Conservation (phyloP, 129 eudicot species). For the Rutidosis leptorrhynchoides region DNA sequence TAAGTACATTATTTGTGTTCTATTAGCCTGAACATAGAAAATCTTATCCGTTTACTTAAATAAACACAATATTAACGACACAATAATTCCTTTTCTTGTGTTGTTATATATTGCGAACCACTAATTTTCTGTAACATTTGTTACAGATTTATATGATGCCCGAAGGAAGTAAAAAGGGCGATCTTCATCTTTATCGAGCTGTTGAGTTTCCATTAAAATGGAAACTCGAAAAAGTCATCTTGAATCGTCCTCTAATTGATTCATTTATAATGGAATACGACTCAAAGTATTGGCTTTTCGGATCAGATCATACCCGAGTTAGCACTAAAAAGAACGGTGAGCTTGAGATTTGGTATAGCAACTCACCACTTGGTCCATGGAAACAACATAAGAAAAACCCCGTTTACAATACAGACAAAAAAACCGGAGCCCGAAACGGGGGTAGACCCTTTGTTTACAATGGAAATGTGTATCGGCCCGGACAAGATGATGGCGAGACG, state of each 20-base stretch:
- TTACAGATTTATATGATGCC: conserved; percentile 88
- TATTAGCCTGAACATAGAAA: no score
- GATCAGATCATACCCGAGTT: conserved; percentile 72
- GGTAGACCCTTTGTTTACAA: conserved; percentile 76
- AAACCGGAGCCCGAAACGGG: conserved; percentile 74
- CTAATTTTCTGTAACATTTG: background rate
- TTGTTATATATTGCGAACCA: background rate
- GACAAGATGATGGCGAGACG: conserved; percentile 65
- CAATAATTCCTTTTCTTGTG: no score
- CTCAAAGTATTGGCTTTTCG: conserved; percentile 73
- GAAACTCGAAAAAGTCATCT: conserved; percentile 61
- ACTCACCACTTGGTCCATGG: conserved; percentile 85
- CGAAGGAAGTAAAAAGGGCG: conserved; percentile 81
- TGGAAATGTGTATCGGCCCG: conserved; percentile 57
- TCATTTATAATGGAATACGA: conserved; percentile 56
- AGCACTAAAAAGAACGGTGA: conserved; percentile 52
- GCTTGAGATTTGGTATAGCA: conserved; percentile 85
- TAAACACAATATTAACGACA: no score
- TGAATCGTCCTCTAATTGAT: conserved; percentile 74
- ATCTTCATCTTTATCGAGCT: conserved; percentile 83
- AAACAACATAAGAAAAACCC: conserved; percentile 80
- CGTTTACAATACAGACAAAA: conserved; percentile 45
- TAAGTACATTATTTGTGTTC: no score
- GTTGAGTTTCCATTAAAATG: conserved; percentile 67
- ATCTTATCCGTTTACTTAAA: no score